These are phyloP conservation scores for Tolypocladium sp. DNA, from an alignment of 2,329 filamentous ascomycete genomes.

Conservation along the genomic window DNA sequence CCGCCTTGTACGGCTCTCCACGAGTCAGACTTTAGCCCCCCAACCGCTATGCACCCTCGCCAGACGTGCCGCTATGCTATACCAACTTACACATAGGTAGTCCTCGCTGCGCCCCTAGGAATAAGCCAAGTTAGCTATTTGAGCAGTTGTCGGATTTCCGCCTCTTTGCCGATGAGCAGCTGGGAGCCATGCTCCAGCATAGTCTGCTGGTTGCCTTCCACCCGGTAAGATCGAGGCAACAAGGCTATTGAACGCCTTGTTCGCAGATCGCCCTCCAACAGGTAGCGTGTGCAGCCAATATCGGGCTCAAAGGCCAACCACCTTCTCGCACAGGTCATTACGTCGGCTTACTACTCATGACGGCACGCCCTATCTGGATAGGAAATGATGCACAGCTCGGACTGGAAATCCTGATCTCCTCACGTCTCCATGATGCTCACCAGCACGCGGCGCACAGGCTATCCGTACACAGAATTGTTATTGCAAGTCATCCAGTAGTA, in stretches of 20 bases:
- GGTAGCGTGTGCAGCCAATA: not conserved
- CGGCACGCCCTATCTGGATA: not conserved
- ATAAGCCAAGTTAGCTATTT: not conserved
- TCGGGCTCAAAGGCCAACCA: not conserved
- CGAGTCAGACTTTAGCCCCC: not conserved
- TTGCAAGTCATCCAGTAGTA: not conserved
- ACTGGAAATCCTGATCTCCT: not conserved
- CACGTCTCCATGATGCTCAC: not conserved
- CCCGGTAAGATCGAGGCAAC: not conserved
- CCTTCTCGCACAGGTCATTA: not conserved
- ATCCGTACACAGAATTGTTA: not conserved
- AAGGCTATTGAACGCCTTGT: not conserved
- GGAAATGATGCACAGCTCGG: not conserved
- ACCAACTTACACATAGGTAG: not conserved
- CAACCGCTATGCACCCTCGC: not conserved
- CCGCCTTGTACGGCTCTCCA: not conserved
- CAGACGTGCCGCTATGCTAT: not conserved
- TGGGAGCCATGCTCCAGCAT: no score
- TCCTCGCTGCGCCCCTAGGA: not conserved
- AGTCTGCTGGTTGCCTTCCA: not conserved
- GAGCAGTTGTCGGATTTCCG: not conserved
- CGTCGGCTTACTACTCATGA: not conserved
- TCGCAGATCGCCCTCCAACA: not conserved
- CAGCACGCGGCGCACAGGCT: not conserved
- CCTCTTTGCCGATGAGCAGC: not conserved